Conservation (phyloP, 192 early-diverging fungal genomes). For the Mortierella alpina region DNA sequence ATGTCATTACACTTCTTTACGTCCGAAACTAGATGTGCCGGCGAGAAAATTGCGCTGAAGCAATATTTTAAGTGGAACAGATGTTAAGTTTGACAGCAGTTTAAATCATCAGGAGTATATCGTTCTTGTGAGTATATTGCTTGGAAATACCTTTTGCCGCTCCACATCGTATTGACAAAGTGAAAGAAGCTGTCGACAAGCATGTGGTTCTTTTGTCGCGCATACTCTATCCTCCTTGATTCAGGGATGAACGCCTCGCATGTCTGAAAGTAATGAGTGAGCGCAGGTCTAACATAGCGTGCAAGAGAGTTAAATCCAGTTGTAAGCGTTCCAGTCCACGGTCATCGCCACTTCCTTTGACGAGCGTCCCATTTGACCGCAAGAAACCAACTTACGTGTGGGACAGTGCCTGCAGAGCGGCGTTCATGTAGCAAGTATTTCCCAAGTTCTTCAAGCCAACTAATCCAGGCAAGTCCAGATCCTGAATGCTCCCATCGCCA, state of each 20-base stretch:
- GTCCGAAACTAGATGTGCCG: conserved; percentile 42
- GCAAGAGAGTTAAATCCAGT: background rate
- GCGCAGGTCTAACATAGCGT: conserved; percentile 34
- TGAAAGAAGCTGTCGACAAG: conserved; percentile 46
- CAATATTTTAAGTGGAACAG: background rate
- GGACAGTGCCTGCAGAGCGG: conserved; percentile 51
- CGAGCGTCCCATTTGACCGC: background rate
- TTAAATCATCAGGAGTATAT: background rate
- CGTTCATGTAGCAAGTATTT: conserved; percentile 58
- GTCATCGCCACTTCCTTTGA: background rate
- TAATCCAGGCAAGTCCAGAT: conserved; percentile 49
- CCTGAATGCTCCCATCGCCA: conserved; percentile 40
- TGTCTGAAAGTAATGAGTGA: conserved; percentile 46
- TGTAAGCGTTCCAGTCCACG: background rate
- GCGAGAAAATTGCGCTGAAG: conserved; percentile 47
- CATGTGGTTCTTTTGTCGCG: conserved; percentile 39
- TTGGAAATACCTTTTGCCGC: conserved; percentile 38
- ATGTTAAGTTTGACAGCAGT: too few species aligned
- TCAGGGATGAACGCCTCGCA: conserved; percentile 57
- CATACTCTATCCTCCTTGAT: conserved; percentile 37
- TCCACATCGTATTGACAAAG: conserved; percentile 56
- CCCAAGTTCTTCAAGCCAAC: conserved; percentile 57
- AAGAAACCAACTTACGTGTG: conserved; percentile 47
- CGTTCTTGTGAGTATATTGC: background rate
- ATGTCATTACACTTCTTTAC: conserved; percentile 51